Evolutionary conservation across 2,329 filamentous ascomycete genomes (phyloP).

Genomic region (Fusarium decemcellulare): DNA sequence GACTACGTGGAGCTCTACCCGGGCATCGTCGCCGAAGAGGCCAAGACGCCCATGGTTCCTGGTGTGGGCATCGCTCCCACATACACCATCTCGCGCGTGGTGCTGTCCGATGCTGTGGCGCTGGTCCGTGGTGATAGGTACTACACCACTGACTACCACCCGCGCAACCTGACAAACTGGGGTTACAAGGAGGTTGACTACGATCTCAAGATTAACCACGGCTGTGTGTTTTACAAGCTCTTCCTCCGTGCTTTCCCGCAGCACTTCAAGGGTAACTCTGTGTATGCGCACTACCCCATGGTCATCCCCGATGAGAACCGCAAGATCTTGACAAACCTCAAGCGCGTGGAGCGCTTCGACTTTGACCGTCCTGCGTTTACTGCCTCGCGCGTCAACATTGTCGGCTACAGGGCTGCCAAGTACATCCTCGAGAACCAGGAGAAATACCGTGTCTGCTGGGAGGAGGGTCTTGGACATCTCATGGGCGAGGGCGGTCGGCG

Average conservation of each 20-base stretch:
- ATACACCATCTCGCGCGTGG: conserved; percentile 82
- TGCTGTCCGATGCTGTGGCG: conserved; percentile 84
- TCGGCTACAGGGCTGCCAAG: conserved; percentile 73
- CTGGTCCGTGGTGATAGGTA: conserved; percentile 84
- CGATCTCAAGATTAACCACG: conserved; percentile 82
- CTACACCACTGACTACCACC: conserved; percentile 84
- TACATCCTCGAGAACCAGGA: conserved; percentile 72
- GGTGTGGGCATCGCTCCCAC: conserved; percentile 83
- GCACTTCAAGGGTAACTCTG: conserved; percentile 82
- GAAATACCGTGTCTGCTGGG: conserved; percentile 77
- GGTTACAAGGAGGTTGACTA: conserved; percentile 82
- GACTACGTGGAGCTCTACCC: conserved; percentile 87
- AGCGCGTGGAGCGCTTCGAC: conserved; percentile 77
- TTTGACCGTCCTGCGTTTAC: conserved; percentile 73
- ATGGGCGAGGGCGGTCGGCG: conserved; percentile 68
- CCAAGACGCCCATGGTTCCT: conserved; percentile 80
- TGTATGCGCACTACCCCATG: conserved; percentile 87
- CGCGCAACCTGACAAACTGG: conserved; percentile 85
- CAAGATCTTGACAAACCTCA: conserved; percentile 77
- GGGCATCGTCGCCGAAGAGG: conserved; percentile 81
- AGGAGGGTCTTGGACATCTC: conserved; percentile 73
- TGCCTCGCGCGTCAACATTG: conserved; percentile 67
- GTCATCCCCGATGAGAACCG: conserved; percentile 79
- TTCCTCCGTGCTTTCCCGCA: conserved; percentile 85
- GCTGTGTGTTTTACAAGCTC: conserved; percentile 88